phyloP scores from a whole-genome alignment of 371 early-diverging fungal genomes.

The Coemansia sp. region DNA sequence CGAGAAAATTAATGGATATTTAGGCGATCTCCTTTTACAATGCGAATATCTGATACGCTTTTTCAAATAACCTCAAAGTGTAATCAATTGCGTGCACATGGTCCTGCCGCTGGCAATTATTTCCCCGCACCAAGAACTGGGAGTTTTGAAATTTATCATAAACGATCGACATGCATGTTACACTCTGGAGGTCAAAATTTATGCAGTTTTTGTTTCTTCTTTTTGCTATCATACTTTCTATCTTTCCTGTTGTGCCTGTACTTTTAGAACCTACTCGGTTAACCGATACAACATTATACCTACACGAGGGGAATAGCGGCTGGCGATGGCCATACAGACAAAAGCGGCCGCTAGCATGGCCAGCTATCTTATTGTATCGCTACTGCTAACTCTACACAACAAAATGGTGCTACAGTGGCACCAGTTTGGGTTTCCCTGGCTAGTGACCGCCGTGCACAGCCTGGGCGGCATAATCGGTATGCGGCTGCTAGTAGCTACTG shows the following conservation, averaged over 20 bases:
- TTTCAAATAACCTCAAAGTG: background rate
- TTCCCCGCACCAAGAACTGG: background rate
- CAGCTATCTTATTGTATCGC: conserved; percentile 75
- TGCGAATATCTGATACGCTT: background rate
- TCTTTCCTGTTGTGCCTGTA: background rate
- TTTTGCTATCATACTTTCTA: background rate
- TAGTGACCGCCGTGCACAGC: conserved; percentile 83
- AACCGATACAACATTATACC: background rate
- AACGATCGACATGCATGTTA: conserved; percentile 6
- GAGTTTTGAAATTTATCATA: background rate
- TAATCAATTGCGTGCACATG: no score
- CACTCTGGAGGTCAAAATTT: background rate
- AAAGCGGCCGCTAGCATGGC: conserved; percentile 5
- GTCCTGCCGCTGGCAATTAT: background rate
- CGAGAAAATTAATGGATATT: background rate
- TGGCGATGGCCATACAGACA: background rate
- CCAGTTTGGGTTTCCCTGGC: conserved; percentile 82
- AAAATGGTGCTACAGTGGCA: conserved; percentile 75
- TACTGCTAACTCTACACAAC: conserved; percentile 80
- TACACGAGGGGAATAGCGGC: background rate
- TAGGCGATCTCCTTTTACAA: background rate
- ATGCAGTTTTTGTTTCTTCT: background rate
- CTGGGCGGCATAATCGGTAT: conserved; percentile 68
- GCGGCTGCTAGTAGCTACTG: conserved; percentile 54
- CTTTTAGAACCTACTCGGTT: background rate